A percentile compares a stretch with the other conserved stretches of the same genome.
phyloP scores from a whole-genome alignment of 1,284 basidiomycete genomes.

The Apiotrichum siamense region DNA sequence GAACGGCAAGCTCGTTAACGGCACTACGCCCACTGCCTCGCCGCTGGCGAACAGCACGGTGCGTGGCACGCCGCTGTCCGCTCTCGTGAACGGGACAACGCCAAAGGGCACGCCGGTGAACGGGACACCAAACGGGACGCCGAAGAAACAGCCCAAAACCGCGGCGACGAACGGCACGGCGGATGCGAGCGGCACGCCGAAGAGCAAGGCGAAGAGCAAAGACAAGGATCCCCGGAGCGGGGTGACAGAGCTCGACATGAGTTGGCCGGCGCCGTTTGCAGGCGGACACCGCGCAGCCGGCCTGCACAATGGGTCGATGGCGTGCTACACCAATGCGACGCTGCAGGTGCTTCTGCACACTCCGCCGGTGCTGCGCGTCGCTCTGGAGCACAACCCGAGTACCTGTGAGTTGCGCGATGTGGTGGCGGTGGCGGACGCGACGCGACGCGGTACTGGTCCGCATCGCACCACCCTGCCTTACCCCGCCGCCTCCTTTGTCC shows the following conservation, averaged over 20 bases:
- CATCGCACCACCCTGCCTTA: neutral
- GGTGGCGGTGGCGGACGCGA: no score
- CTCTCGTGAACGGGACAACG: no score
- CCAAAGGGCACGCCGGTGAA: neutral
- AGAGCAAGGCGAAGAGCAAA: neutral
- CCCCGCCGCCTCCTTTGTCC: neutral
- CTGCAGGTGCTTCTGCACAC: conserved; percentile 93
- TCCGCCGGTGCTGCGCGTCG: conserved; percentile 71
- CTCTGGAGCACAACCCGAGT: conserved; percentile 55
- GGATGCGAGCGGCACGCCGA: conserved; percentile 5
- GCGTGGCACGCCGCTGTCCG: no score
- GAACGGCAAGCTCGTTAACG: neutral
- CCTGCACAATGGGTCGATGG: conserved; percentile 87
- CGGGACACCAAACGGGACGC: neutral
- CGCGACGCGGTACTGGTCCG: no score
- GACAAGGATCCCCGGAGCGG: no score
- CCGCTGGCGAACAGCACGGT: no score
- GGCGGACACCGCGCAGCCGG: conserved; percentile 50
- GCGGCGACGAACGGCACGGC: neutral
- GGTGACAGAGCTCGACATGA: no score
- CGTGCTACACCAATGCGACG: conserved; percentile 94
- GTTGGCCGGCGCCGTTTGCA: conserved; percentile 29
- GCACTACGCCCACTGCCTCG: neutral
- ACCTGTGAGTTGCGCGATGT: conserved; percentile 36
- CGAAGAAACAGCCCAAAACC: neutral